phyloP scores from a whole-genome alignment of 768 basidiomycete species.

The Pulveroboletus sp. region DNA sequence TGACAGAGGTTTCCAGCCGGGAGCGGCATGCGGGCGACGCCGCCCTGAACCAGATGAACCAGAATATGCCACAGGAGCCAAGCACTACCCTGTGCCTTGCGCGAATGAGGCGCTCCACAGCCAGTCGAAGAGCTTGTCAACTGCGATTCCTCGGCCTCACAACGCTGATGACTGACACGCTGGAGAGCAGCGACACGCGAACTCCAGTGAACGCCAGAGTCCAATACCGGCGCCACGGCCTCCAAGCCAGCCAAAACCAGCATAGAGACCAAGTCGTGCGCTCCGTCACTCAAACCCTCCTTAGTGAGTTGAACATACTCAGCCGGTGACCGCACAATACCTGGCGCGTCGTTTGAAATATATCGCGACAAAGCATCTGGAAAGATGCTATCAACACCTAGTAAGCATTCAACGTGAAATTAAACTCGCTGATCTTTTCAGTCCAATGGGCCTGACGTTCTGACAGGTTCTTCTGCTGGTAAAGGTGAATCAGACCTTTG shows the following conservation, averaged over 20 bases:
- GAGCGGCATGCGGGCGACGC: no score
- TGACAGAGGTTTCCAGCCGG: neutral
- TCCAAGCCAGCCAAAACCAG: neutral
- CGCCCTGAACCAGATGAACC: no score
- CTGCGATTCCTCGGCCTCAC: no score
- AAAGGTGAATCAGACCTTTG: conserved; percentile 23
- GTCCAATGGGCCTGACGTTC: conserved; percentile 37
- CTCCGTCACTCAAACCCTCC: neutral
- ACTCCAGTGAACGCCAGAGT: no score
- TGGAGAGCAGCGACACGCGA: no score
- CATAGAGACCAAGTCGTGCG: neutral
- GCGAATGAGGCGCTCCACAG: no score
- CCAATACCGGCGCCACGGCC: no score
- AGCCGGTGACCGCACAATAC: neutral
- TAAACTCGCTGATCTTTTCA: conserved; percentile 29
- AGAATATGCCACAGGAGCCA: no score
- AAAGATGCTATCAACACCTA: conserved; percentile 21
- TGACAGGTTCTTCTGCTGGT: conserved; percentile 33
- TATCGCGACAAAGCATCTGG: conserved; percentile 26
- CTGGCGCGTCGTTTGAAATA: conserved; percentile 1
- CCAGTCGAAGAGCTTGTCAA: no score
- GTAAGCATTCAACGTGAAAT: conserved; percentile 30
- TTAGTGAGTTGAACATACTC: neutral
- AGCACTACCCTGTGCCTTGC: no score
- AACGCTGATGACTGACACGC: no score